Base-by-base conservation (phyloP, 2,329 filamentous ascomycete species). In the Ampelomyces quisqualis region DNA sequence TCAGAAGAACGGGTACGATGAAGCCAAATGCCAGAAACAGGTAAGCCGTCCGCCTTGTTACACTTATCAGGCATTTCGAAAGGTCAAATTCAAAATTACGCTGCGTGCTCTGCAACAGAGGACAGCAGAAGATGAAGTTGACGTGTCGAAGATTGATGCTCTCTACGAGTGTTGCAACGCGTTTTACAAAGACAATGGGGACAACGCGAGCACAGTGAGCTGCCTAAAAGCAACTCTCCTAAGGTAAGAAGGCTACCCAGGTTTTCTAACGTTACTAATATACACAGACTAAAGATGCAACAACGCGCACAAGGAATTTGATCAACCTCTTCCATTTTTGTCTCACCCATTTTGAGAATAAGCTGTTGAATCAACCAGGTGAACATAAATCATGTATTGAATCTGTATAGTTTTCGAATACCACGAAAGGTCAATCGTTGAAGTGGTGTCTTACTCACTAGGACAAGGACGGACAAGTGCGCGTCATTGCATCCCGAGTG, bases 111-210 rank as follows among this genome's bases (percentile, higher is more conserved):
- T n/a, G n/a, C n/a, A n/a, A n/a, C n/a, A n/a, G n/a, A n/a, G n/a
- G n/a, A n/a, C n/a, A n/a, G 15, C 18, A 20, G 18, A 19, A 27
- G 11, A 14, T 18, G 22, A n/a, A 10, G 36, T 14, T 34, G 14
- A 38, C 17, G 7, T 19, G 14, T 11, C 17, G 3, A 75, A 89
- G 60, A 79, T 98, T 41, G 84, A 91, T 65, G 88, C 89, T 2
- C 74, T 98, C 17, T 98, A 97, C 69, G 85, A 93, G 56, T 98
- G 93, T 71, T 98, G 93, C 70, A 84, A 90, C 60, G 79, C 81
- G 9, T 95, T 97, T 66, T 97, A 98, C 70, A 73, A 84, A 57
- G 77, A 80, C 42, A 80, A 87, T 45, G 90, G 93, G 11, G 84
- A 94, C 40, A 72, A 82, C 17, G 90, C 88, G 21, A 82, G 77